These are phyloP conservation scores for Botrytis galanthina DNA, from an alignment of 2,329 filamentous ascomycete genomes.

Conservation along the genomic window DNA sequence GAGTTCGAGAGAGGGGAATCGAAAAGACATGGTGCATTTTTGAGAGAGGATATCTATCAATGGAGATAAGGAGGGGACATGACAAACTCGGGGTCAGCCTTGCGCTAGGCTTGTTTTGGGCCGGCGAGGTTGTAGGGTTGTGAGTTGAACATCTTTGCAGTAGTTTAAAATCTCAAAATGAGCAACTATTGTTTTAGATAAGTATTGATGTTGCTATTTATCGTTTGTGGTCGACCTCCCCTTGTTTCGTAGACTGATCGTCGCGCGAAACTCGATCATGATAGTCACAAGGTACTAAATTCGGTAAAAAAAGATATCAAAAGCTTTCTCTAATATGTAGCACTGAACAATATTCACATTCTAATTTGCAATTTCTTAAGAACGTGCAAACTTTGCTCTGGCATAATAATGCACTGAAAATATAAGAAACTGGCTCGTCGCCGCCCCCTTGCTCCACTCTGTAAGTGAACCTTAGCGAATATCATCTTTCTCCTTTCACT, in stretches of 20 bases:
- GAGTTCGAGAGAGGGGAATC: neutral
- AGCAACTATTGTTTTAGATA: neutral
- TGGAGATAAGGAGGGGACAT: constrained; percentile 10
- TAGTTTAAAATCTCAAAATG: neutral
- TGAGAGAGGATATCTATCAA: neutral
- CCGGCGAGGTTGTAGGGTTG: constrained; percentile 1
- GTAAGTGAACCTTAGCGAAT: neutral
- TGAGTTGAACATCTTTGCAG: neutral
- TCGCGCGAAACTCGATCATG: neutral
- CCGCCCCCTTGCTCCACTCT: neutral
- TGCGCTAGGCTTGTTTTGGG: neutral
- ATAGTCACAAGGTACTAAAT: no score
- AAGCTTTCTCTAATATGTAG: neutral
- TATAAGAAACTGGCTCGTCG: neutral
- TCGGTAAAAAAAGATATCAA: neutral
- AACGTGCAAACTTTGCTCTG: neutral
- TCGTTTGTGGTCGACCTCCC: neutral
- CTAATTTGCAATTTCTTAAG: neutral
- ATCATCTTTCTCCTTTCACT: neutral
- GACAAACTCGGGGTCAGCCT: constrained; percentile 13
- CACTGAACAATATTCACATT: neutral
- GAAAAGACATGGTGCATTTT: constrained; percentile 11
- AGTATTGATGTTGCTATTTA: neutral
- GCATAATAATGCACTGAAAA: neutral
- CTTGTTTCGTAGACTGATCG: neutral